These are phyloP conservation scores for Blastobotrys illinoisensis DNA, from an alignment of 1,139 yeast species.

Conservation along the genomic window DNA sequence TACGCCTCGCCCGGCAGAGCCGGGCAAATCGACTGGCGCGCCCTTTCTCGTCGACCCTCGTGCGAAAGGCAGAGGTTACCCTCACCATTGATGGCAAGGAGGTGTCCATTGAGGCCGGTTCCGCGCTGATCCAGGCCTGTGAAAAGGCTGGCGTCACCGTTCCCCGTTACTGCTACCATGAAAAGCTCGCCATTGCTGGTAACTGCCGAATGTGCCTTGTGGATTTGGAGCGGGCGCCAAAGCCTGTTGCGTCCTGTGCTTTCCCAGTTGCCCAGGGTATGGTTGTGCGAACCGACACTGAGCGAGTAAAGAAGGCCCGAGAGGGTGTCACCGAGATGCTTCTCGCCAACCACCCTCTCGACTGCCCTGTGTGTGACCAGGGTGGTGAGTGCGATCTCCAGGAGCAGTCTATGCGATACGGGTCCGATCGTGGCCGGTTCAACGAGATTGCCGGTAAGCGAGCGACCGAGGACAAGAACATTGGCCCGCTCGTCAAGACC, in stretches of 20 bases:
- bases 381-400: conserved; percentile 94
- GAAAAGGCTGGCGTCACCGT: conserved; percentile 85
- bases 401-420: conserved; percentile 81
- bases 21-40: conserved; percentile 15
- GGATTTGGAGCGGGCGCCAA: conserved; percentile 86
- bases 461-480: conserved; percentile 85
- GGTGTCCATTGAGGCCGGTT: conserved; percentile 78
- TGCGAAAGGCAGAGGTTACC: conserved; percentile 52
- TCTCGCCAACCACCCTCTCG: conserved; percentile 85
- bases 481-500: conserved; percentile 86
- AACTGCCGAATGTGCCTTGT: conserved; percentile 93
- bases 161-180: conserved; percentile 90
- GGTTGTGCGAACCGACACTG: conserved; percentile 79
- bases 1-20: conserved; percentile 12
- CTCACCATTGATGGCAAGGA: conserved; percentile 74
- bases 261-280: conserved; percentile 87
- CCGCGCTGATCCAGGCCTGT: conserved; percentile 86
- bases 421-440: conserved; percentile 83
- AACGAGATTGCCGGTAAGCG: conserved; percentile 77
- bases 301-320: conserved; percentile 76
- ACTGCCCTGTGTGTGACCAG: conserved; percentile 91
- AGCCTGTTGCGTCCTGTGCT: conserved; percentile 86
- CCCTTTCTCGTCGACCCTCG: conserved; percentile 28
- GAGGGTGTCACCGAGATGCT: conserved; percentile 90
- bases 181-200: conserved; percentile 88